Evolutionary conservation across 441 rosid genomes (phyloP).

Genomic region (Gossypium trilobum): DNA sequence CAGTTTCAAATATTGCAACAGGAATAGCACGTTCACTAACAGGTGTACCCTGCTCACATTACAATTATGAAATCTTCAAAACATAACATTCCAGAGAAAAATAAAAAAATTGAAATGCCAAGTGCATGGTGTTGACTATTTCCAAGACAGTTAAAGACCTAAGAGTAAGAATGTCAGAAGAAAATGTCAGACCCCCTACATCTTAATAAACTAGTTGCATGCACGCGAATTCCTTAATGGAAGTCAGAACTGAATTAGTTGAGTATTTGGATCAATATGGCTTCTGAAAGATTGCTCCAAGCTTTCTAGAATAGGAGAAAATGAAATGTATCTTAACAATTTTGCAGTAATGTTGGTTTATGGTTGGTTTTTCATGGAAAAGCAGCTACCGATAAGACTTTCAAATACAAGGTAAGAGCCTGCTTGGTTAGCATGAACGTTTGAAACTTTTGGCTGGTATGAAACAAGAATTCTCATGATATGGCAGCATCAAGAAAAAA

Average conservation of each 20-base stretch:
- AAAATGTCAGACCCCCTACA: neutral
- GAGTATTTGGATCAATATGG: conserved; percentile 3
- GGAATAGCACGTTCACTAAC: conserved; percentile 99
- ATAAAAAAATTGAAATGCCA: neutral
- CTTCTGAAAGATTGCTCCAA: neutral
- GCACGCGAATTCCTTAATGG: neutral
- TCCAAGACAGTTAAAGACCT: neutral
- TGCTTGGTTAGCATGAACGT: neutral
- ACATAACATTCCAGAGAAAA: neutral
- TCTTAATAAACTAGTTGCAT: neutral
- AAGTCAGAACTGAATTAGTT: neutral
- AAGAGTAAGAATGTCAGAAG: neutral
- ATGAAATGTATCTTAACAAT: neutral
- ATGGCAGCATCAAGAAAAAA: neutral
- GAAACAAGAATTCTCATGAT: neutral
- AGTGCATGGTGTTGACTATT: neutral
- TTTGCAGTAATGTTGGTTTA: neutral
- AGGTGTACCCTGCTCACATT: conserved; percentile 74
- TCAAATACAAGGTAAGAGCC: neutral
- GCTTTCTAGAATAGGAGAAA: neutral
- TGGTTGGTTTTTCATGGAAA: neutral
- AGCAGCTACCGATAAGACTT: neutral
- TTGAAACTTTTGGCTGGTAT: neutral
- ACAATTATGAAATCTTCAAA: conserved; percentile 16
- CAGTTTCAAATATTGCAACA: conserved; percentile 92